A percentile compares a stretch with the other conserved stretches of the same genome.
Evolutionary conservation across 257 asterid species (phyloP).

Genomic region (Linderniella brevidens): DNA sequence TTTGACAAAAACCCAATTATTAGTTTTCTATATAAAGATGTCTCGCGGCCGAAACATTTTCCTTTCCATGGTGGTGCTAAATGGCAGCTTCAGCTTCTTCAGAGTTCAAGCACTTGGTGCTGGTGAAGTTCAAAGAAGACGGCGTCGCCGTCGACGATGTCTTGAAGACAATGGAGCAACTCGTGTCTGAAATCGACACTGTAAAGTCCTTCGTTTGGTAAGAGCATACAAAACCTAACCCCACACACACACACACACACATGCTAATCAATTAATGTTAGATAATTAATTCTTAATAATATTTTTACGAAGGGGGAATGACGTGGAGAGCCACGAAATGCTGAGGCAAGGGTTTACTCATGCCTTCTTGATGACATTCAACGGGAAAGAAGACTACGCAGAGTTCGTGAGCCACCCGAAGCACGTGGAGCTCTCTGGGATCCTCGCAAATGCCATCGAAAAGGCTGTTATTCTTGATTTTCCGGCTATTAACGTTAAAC

Average conservation of each 20-base stretch:
- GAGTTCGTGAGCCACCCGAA: conserved; percentile 49
- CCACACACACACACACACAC: too few species aligned
- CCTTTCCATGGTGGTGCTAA: too few species aligned
- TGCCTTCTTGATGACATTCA: conserved; percentile 75
- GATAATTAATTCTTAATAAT: too few species aligned
- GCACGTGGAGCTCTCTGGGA: conserved; percentile 48
- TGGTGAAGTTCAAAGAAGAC: conserved; percentile 70
- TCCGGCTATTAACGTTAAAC: conserved; percentile 45
- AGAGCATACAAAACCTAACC: too few species aligned
- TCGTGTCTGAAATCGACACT: conserved; percentile 44
- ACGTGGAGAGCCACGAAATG: conserved; percentile 63
- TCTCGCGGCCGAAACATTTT: too few species aligned
- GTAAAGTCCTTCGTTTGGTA: conserved; percentile 90
- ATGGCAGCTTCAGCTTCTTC: too few species aligned
- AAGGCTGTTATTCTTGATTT: conserved; percentile 81
- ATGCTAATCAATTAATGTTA: too few species aligned
- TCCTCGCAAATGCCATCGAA: conserved; percentile 53
- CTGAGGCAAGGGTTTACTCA: conserved; percentile 82
- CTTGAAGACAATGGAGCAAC: conserved; percentile 60
- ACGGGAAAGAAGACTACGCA: conserved; percentile 54
- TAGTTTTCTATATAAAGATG: too few species aligned
- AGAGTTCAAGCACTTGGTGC: conserved; percentile 76
- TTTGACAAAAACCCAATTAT: too few species aligned
- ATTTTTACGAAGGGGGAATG: conserved; percentile 54
- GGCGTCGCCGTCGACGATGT: conserved; percentile 47